Percentiles rank a stretch among this genome's conserved stretches.
Evolutionary conservation across 1,284 basidiomycete genomes (phyloP).

Genomic region (Ganoderma boninense): DNA sequence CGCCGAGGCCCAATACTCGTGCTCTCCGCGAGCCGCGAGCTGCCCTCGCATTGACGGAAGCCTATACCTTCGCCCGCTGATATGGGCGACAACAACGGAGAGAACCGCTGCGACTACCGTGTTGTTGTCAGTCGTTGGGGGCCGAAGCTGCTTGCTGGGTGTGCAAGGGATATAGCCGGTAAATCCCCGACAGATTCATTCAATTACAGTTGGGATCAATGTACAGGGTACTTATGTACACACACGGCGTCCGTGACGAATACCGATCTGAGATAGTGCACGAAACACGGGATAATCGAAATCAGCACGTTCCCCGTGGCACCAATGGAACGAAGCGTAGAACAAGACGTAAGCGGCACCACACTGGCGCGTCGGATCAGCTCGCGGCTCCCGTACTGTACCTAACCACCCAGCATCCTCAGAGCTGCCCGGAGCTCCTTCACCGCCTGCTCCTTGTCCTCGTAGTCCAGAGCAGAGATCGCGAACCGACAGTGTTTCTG

Average conservation of each 20-base stretch:
- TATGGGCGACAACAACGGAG: background rate
- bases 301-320: background rate
- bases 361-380: background rate
- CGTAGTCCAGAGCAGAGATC: slow-evolving; percentile 92
- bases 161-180: background rate
- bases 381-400: background rate
- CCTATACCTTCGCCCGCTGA: background rate
- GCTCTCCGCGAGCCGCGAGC: background rate
- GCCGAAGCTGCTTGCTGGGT: background rate
- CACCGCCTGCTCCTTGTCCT: slow-evolving; percentile 85
- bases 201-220: slow-evolving; percentile 6
- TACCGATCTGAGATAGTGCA: slow-evolving; percentile 6
- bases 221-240: slow-evolving; percentile 2
- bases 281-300: slow-evolving; percentile 3
- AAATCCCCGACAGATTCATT: slow-evolving; percentile 5
- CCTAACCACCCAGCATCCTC: slow-evolving; percentile 65
- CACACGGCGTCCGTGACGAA: background rate
- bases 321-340: background rate
- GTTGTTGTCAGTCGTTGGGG: background rate
- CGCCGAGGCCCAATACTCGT: background rate
- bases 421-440: slow-evolving; percentile 83
- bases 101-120: background rate
- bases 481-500: slow-evolving; percentile 94
- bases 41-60: background rate
- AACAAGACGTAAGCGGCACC: slow-evolving; percentile 5